Conservation (phyloP, 306 rosid genomes). For the Cercis canadensis region DNA sequence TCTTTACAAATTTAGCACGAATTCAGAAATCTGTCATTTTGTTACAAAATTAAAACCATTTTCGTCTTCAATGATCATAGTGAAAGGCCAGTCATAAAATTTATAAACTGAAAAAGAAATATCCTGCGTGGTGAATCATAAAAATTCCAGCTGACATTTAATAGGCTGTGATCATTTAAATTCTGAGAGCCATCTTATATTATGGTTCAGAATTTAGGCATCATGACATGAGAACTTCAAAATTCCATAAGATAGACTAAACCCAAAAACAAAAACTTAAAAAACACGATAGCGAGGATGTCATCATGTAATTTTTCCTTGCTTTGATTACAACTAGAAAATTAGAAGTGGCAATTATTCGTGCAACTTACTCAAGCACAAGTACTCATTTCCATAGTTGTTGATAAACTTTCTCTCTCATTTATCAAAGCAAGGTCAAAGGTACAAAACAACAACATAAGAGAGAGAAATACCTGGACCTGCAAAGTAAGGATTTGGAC, state of each 20-base stretch:
- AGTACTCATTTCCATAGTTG: background rate
- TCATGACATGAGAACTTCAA: background rate
- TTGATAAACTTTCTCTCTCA: background rate
- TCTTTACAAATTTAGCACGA: constrained; percentile 1
- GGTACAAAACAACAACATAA: background rate
- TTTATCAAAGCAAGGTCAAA: background rate
- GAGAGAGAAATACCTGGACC: constrained; percentile 41
- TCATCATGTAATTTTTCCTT: too few species aligned
- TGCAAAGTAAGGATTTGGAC: constrained; percentile 25
- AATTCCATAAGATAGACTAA: too few species aligned
- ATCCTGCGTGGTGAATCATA: background rate
- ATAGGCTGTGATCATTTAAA: background rate
- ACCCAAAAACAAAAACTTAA: too few species aligned
- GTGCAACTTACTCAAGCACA: too few species aligned
- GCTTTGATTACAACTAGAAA: too few species aligned
- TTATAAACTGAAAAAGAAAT: background rate
- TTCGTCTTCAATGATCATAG: background rate
- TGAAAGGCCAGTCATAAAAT: background rate
- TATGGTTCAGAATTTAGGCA: background rate
- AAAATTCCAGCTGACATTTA: background rate
- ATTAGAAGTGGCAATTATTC: too few species aligned
- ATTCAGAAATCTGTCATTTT: background rate
- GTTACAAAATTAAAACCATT: background rate
- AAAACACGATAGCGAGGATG: too few species aligned
- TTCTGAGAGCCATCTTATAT: background rate